A percentile compares a stretch with the other conserved stretches of the same genome.
phyloP scores from a whole-genome alignment of 1,284 basidiomycete species.

The Coniophora puteana region DNA sequence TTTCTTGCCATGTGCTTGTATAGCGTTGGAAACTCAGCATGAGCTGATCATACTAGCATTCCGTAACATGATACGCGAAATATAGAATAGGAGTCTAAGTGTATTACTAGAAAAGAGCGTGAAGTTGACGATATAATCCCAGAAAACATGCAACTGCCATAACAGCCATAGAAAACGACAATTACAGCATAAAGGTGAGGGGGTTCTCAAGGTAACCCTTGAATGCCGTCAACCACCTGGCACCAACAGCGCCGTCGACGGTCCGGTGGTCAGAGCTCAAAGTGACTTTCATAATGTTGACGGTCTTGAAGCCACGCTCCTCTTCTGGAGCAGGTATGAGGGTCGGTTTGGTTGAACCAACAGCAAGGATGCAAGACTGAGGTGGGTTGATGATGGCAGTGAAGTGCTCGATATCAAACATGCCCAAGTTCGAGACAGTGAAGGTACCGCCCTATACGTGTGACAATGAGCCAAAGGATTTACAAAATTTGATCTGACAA shows the following conservation, averaged over 20 bases:
- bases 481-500: slow-evolving; percentile 8
- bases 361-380: slow-evolving; percentile 96
- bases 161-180: slow-evolving; percentile 5
- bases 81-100: slow-evolving; percentile 2
- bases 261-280: slow-evolving; percentile 94
- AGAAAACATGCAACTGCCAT: slow-evolving; percentile 16
- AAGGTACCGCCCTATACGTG: slow-evolving; percentile 85
- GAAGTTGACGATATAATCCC: slow-evolving; percentile 10
- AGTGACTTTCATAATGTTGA: slow-evolving; percentile 94
- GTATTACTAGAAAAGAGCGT: slow-evolving; percentile 19
- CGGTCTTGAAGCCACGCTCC: slow-evolving; percentile 91
- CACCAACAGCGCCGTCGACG: slow-evolving; percentile 91
- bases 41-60: slow-evolving; percentile 1
- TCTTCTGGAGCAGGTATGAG: slow-evolving; percentile 87
- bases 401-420: slow-evolving; percentile 95
- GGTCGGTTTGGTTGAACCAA: slow-evolving; percentile 85
- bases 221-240: slow-evolving; percentile 90
- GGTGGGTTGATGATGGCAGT: slow-evolving; percentile 99
- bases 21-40: slow-evolving; percentile 16
- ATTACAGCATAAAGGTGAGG: slow-evolving; percentile 86
- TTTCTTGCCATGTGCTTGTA: too few species aligned
- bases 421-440: slow-evolving; percentile 99
- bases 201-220: slow-evolving; percentile 98
- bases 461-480: neutral
- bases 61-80: slow-evolving; percentile 1